phyloP scores from a whole-genome alignment of 1,284 basidiomycete genomes.

The Sanghuangporus weigelae region DNA sequence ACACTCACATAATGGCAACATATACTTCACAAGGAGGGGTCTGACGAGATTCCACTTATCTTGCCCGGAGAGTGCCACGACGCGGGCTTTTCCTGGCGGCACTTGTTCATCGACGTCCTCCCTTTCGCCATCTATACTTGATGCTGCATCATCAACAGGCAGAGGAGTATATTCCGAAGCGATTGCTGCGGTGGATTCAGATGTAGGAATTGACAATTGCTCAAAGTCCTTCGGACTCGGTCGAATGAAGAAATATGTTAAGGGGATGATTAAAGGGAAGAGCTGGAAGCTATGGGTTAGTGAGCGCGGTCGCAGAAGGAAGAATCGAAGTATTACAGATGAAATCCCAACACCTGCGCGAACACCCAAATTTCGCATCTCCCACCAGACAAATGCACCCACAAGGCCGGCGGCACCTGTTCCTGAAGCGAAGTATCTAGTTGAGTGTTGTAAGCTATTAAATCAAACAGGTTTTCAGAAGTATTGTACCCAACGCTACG shows the following conservation, averaged over 20 bases:
- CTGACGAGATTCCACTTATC: slow-evolving; percentile 76
- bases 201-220: slow-evolving; percentile 17
- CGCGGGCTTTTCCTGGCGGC: slow-evolving; percentile 14
- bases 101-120: slow-evolving; percentile 26
- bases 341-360: slow-evolving; percentile 78
- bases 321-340: slow-evolving; percentile 37
- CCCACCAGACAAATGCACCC: slow-evolving; percentile 95
- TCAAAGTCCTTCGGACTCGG: slow-evolving; percentile 52
- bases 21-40: slow-evolving; percentile 73
- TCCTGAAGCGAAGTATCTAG: slow-evolving; percentile 81
- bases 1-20: slow-evolving; percentile 73
- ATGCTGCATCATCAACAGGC: slow-evolving; percentile 23
- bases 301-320: neutral
- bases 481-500: slow-evolving; percentile 59
- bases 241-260: slow-evolving; percentile 71
- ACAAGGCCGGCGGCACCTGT: slow-evolving; percentile 93
- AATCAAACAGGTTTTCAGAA: neutral
- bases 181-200: slow-evolving; percentile 29
- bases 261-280: slow-evolving; percentile 70
- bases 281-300: slow-evolving; percentile 40
- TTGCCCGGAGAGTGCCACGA: slow-evolving; percentile 47
- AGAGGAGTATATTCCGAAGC: slow-evolving; percentile 50
- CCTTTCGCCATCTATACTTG: neutral
- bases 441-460: neutral
- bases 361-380: slow-evolving; percentile 83